These are phyloP conservation scores for Aspergillus texensis DNA, from an alignment of 2,329 filamentous ascomycete genomes.

Conservation along the genomic window DNA sequence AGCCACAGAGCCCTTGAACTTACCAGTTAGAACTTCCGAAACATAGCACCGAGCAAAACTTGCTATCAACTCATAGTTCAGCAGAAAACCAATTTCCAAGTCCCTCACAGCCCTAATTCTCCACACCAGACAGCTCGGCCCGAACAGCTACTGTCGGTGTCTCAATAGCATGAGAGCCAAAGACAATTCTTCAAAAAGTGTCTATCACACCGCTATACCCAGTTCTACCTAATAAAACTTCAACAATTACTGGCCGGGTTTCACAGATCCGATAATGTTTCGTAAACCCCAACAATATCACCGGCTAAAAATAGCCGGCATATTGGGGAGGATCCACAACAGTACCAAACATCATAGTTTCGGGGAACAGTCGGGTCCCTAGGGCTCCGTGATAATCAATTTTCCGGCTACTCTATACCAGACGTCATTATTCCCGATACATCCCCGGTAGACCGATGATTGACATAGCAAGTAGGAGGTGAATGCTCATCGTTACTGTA, in stretches of 20 bases:
- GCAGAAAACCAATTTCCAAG: background rate
- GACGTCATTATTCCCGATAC: background rate
- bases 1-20: background rate
- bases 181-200: background rate
- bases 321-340: background rate
- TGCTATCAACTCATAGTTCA: background rate
- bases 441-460: background rate
- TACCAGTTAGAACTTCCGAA: background rate
- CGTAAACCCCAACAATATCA: background rate
- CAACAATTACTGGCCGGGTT: background rate
- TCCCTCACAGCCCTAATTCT: background rate
- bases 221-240: background rate
- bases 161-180: background rate
- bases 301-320: background rate
- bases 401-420: background rate
- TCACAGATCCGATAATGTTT: rapidly evolving
- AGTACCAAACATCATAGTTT: background rate
- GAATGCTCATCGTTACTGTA: background rate
- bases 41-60: background rate
- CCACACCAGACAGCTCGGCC: background rate
- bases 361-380: background rate
- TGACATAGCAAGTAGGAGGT: background rate
- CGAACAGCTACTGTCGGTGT: background rate
- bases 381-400: background rate
- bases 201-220: background rate